Base-by-base conservation (phyloP, 176 grass and related monocot species). In the Oryza longistaminata region DNA sequence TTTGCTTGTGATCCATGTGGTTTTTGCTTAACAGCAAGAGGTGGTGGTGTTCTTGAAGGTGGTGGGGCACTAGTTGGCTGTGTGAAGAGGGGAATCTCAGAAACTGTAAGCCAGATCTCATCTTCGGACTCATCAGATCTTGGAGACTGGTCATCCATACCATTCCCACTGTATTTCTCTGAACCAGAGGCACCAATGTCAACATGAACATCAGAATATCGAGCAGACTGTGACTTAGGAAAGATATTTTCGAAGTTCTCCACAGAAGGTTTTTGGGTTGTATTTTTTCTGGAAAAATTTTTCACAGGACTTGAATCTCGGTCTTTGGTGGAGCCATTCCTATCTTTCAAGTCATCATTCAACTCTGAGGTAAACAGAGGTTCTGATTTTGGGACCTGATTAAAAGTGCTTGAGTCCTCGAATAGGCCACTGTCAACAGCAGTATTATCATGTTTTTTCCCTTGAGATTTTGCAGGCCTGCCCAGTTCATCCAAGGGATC, bases 41-140 rank as follows among this genome's bases (percentile, higher is more conserved):
- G 88, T 64, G 96, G 96, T 62, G 96, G 93, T 46, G 73, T 69
- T 75, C 97, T 91, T 67, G 92, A 99, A 90, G 97, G 97, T 43
- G 97, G 93, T 17, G 92, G 88, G 29, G 97, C 93, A 91, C 42
- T 96, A 62, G 93, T 96, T 79, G 97, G 97, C 65, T 87, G 93
- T 66, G 97, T 99, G 76, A 92, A 94, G 76, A 99, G 93, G 68
- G 97, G 92, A 91, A 99, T 94, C 84, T 99, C 97, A 85, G 88
- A 87, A 92, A 96, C 88, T 81, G 93, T 96, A 53, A 99, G 86
- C 97, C 97, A 99, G 87, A 96, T 62, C 76, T 96, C 93, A 80
- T 91, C 88, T 84, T 83, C 82, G 0, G 90, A 91, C 73, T 96
- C 92, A 86, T 87, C 82, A 46, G 88, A 89, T 43, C 90, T 93